Evolutionary conservation across 2,329 filamentous ascomycete genomes (phyloP), one percentile per base, ranked within the genome.

Genomic region (Sporothrix inflata): DNA sequence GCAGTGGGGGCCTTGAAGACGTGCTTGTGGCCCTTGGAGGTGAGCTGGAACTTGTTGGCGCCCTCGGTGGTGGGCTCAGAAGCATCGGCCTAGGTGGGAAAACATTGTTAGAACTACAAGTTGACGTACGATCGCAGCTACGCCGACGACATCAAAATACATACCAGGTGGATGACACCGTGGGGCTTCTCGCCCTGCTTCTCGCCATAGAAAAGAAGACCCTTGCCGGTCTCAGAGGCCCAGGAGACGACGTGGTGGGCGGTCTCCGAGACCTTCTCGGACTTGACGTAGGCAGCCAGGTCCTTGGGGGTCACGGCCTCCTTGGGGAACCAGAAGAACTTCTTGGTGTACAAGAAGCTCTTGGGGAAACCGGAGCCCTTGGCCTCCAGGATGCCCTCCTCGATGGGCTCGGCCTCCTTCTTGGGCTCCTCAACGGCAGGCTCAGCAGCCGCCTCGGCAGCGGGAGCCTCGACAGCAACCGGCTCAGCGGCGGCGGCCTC

Each of bases 141-240:
- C 16, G 3, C 6, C 8, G 12, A 4, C 5, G 14, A 12, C 12
- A 16, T 38, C 11, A 47, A 57, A 49, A 45, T 11, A 49, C 40
- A 21, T 88, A 97, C 94, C 81, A 98, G 84, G 83, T 93, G 93
- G 82, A 98, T 91, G 78, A 96, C 90, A 79, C 93, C 92, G 77
- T 90, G 87, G 74, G 95, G 94, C 89, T 97, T 97, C 84, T 97
- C 92, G 79, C 90, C 88, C 69, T 88, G 86, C 83, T 93, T 91
- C 89, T 95, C 94, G 83, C 92, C 91, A 83, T 93, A 92, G 88
- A 97, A 97, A 55, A 98, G 86, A 24, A 98, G 91, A 80, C 96
- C 96, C 87, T 97, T 97, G 82, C 95, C 95, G 73, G 95, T 98
- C 87, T 97, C 90, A 77, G 90, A 90, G 75, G 95, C 94, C 94